These are phyloP conservation scores for Umbelopsis sp. DNA, from an alignment of 192 early-diverging fungal species.

Conservation along the genomic window DNA sequence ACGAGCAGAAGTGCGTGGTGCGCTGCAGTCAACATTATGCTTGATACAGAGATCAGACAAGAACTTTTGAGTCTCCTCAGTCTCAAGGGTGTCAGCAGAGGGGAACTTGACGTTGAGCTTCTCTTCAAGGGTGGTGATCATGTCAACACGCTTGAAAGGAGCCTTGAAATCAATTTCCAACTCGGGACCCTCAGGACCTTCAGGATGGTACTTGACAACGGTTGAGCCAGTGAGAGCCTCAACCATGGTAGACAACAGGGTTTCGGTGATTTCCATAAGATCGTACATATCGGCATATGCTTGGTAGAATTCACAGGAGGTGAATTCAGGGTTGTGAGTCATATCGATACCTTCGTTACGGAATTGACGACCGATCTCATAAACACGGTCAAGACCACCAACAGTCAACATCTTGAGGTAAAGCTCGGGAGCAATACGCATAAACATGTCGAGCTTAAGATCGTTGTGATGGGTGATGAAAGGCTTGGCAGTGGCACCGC, in stretches of 20 bases:
- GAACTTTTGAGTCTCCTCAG: constrained; percentile 85
- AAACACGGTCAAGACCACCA: constrained; percentile 97
- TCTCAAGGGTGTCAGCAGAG: constrained; percentile 77
- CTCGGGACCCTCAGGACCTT: constrained; percentile 76
- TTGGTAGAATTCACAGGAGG: constrained; percentile 99
- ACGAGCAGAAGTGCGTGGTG: constrained; percentile 91
- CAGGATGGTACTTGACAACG: constrained; percentile 93
- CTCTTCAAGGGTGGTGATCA: constrained; percentile 93
- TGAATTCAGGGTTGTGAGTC: constrained; percentile 99
- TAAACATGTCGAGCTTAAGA: constrained; percentile 96
- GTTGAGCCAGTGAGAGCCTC: constrained; percentile 88
- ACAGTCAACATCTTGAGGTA: constrained; percentile 98
- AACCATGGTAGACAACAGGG: constrained; percentile 87
- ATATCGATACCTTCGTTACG: constrained; percentile 98
- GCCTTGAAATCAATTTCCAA: constrained; percentile 95
- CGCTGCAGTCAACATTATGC: constrained; percentile 93
- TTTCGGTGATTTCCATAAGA: constrained; percentile 95
- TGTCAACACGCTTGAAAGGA: constrained; percentile 92
- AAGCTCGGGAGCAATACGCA: constrained; percentile 98
- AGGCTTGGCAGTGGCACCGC: constrained; percentile 98
- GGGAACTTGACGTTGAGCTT: constrained; percentile 93
- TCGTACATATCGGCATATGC: constrained; percentile 98
- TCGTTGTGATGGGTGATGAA: constrained; percentile 99
- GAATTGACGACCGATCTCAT: constrained; percentile 99
- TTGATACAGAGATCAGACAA: constrained; percentile 91